Base-by-base conservation (phyloP, 176 grass and related monocot genomes). In the Triticum urartu region DNA sequence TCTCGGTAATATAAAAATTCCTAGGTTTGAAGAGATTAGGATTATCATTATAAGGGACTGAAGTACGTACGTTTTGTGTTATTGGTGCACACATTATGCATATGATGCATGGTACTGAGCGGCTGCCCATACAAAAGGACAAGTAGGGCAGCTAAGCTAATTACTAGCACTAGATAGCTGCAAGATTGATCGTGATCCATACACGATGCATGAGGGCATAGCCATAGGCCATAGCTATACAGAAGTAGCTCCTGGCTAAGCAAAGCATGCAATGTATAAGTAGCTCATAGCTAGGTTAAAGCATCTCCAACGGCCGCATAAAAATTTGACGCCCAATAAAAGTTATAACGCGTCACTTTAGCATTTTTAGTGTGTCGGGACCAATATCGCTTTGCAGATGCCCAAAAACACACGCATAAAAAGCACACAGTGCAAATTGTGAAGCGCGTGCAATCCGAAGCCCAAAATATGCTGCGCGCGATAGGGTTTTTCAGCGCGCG, bases 121-220 rank as follows among this genome's bases (percentile, higher is more conserved):
- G 39, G 39, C 70, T 25, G 71, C 71, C 71, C 40, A 74, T 74
- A 74, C 71, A 47, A 74, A 17, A 45, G 71, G 71, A 74, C 71
- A 47, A 47, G 71, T 74, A n/a, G 39, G 68, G 18, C 20, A 73
- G 39, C 71, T 47, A 73, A 73, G 36, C 69, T 42, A 72, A 42
- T 43, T 42, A 70, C 34, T 39, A 39, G 28, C 18, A 21, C 17
- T 70, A 64, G 63, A 25, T 26, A 17, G 28, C 66, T 69, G 71
- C 71, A 74, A 74, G 71, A 74, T 42, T 13, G 22, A 14, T 8
- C 71, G 71, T 74, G 71, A 73, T 39, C 34, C 17, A 38, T 73
- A 39, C 38, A 73, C 10, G 68, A 71, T n/a, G 68, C 36, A 72
- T 26, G 71, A 45, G 70, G 39, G 36, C 68, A 42, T 64, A 14